Evolutionary conservation across 805 yeast genomes (phyloP).

Genomic region (Metschnikowia arizonensis): DNA sequence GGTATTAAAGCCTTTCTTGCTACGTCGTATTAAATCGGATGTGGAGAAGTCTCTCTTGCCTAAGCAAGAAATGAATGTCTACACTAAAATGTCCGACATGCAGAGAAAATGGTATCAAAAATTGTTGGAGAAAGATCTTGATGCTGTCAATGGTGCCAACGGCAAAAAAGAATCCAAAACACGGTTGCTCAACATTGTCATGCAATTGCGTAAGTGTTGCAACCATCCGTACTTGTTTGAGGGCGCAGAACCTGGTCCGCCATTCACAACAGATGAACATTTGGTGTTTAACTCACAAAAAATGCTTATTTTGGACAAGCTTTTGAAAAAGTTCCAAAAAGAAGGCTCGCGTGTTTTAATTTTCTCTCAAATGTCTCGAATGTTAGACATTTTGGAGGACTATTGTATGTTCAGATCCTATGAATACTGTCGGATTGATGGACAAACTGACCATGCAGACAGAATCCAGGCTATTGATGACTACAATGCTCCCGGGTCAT

Average conservation of each 20-base stretch:
- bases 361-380: slow-evolving; percentile 80
- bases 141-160: slow-evolving; percentile 79
- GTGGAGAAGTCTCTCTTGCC: slow-evolving; percentile 79
- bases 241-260: slow-evolving; percentile 90
- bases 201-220: slow-evolving; percentile 83
- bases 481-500: slow-evolving; percentile 68
- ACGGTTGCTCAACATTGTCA: slow-evolving; percentile 69
- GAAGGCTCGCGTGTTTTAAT: slow-evolving; percentile 78
- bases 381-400: slow-evolving; percentile 77
- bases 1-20: slow-evolving; percentile 68
- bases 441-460: slow-evolving; percentile 76
- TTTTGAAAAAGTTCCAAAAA: slow-evolving; percentile 54
- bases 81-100: slow-evolving; percentile 74
- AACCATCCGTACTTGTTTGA: slow-evolving; percentile 82
- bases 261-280: slow-evolving; percentile 81
- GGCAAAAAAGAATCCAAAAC: slow-evolving; percentile 76
- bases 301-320: slow-evolving; percentile 64
- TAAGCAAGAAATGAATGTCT: slow-evolving; percentile 68
- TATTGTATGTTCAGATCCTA: slow-evolving; percentile 67
- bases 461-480: slow-evolving; percentile 74
- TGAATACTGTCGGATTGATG: slow-evolving; percentile 77
- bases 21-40: slow-evolving; percentile 73
- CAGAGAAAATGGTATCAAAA: slow-evolving; percentile 75
- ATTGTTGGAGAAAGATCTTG: slow-evolving; percentile 72
- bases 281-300: slow-evolving; percentile 69